Evolutionary conservation across 306 rosid genomes (phyloP).

Genomic region (Glycine latifolia): DNA sequence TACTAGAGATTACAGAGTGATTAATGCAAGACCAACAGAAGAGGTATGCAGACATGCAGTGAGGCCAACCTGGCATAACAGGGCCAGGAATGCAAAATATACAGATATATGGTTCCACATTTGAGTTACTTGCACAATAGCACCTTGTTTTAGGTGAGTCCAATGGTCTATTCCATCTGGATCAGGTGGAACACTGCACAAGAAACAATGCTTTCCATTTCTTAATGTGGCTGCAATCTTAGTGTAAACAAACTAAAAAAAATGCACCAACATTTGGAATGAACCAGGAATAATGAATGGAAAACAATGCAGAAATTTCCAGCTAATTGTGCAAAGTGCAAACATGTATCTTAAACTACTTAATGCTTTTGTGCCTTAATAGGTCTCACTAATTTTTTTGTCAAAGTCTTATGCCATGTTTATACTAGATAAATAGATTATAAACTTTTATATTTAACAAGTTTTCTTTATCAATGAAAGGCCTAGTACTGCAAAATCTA

Average conservation of each 20-base stretch:
- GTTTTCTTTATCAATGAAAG: background rate
- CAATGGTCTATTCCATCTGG: background rate
- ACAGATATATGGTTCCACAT: constrained; percentile 8
- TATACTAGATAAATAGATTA: background rate
- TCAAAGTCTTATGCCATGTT: constrained; percentile 4
- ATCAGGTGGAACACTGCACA: background rate
- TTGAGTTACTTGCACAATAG: background rate
- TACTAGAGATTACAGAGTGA: background rate
- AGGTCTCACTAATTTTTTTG: background rate
- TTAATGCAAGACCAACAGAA: background rate
- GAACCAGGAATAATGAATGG: background rate
- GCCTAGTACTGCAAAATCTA: background rate
- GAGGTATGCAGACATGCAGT: background rate
- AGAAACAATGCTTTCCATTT: constrained; percentile 12
- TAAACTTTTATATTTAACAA: background rate
- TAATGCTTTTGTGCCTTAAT: constrained; percentile 2
- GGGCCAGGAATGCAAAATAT: background rate
- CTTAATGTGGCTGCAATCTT: background rate
- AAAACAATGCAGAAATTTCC: constrained; percentile 19
- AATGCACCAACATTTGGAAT: constrained; percentile 1
- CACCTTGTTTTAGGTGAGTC: constrained; percentile 4
- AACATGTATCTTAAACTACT: constrained; percentile 32
- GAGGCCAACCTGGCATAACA: background rate
- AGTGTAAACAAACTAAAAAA: constrained; percentile 24
- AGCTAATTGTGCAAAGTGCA: background rate